These are phyloP conservation scores for Xylona heveae DNA, from an alignment of 495 filamentous ascomycete species.

Conservation along the genomic window DNA sequence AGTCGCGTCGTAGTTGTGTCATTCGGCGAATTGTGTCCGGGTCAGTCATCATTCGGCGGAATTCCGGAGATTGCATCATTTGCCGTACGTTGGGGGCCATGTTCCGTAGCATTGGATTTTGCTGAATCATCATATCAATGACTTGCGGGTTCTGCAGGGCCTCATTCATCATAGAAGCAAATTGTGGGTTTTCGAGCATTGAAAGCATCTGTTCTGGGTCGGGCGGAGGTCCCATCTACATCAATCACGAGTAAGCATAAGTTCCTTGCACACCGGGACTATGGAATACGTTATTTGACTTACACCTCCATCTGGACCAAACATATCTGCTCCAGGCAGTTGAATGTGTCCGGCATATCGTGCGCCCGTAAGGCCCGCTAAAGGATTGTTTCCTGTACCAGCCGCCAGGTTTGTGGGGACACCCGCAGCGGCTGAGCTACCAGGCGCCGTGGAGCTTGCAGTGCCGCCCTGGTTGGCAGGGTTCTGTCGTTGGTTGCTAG, in stretches of 20 bases:
- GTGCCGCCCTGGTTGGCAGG: slow-evolving; percentile 27
- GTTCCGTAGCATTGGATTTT: slow-evolving; percentile 70
- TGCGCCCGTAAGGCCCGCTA: slow-evolving; percentile 81
- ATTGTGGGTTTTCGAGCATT: slow-evolving; percentile 72
- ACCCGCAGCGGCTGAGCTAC: slow-evolving; percentile 23
- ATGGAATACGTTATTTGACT: slow-evolving; percentile 23
- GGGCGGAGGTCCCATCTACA: slow-evolving; percentile 78
- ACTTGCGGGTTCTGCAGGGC: slow-evolving; percentile 82
- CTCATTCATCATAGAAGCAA: slow-evolving; percentile 72
- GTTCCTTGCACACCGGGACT: slow-evolving; percentile 2
- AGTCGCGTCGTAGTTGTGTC: slow-evolving; percentile 51
- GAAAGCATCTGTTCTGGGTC: slow-evolving; percentile 55
- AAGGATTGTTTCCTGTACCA: slow-evolving; percentile 75
- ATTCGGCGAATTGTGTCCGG: slow-evolving; percentile 64
- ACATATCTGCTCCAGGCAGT: slow-evolving; percentile 70
- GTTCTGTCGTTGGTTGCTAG: slow-evolving; percentile 60
- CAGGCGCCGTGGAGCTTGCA: slow-evolving; percentile 22
- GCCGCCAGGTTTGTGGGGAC: slow-evolving; percentile 82
- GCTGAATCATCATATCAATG: slow-evolving; percentile 76
- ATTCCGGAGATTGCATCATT: slow-evolving; percentile 66
- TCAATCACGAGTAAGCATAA: slow-evolving; percentile 2
- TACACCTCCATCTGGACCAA: slow-evolving; percentile 93
- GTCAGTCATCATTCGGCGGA: slow-evolving; percentile 90
- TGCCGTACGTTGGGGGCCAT: slow-evolving; percentile 64
- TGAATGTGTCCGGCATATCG: slow-evolving; percentile 83